Conservation (phyloP, 495 filamentous ascomycete genomes). For the Niebla homalea region DNA sequence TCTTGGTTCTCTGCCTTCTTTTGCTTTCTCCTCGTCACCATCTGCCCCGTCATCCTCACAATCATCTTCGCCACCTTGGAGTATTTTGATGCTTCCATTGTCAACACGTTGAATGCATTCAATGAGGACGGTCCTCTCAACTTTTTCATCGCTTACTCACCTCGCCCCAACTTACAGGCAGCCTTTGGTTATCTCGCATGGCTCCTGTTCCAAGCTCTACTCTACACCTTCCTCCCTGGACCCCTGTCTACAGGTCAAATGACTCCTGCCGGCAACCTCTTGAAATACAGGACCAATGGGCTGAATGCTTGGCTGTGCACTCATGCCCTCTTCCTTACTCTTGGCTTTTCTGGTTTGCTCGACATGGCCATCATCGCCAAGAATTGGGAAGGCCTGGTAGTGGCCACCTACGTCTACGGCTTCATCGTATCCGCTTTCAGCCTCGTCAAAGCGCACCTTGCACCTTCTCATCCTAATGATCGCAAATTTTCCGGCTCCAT, state of each 20-base stretch:
- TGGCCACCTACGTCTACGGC: conserved; percentile 29
- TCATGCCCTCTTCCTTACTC: conserved; percentile 19
- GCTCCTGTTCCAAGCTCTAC: conserved; percentile 21
- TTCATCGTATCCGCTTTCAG: conserved; percentile 23
- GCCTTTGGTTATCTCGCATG: conserved; percentile 23
- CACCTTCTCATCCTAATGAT: conserved; percentile 28
- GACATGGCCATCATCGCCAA: conserved; percentile 31
- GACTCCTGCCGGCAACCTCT: conserved; percentile 26
- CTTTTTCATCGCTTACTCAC: conserved; percentile 2
- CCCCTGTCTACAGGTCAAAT: conserved; percentile 13
- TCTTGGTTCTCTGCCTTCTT: conserved; percentile 2
- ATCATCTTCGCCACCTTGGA: conserved; percentile 7
- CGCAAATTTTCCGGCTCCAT: conserved; percentile 31
- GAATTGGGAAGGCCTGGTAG: conserved; percentile 29
- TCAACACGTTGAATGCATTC: neutral
- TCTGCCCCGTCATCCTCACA: conserved; percentile 7
- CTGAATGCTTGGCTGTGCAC: conserved; percentile 30
- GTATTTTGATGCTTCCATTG: conserved; percentile 7
- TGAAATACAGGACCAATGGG: conserved; percentile 28
- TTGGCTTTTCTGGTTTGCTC: conserved; percentile 17
- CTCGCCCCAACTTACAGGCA: neutral
- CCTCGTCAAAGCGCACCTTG: conserved; percentile 28
- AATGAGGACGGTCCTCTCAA: neutral
- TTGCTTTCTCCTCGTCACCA: conserved; percentile 4
- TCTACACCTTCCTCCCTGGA: conserved; percentile 26